Base-by-base conservation (phyloP, 2,329 filamentous ascomycete species). In the Fusarium pseudoanthophilum region DNA sequence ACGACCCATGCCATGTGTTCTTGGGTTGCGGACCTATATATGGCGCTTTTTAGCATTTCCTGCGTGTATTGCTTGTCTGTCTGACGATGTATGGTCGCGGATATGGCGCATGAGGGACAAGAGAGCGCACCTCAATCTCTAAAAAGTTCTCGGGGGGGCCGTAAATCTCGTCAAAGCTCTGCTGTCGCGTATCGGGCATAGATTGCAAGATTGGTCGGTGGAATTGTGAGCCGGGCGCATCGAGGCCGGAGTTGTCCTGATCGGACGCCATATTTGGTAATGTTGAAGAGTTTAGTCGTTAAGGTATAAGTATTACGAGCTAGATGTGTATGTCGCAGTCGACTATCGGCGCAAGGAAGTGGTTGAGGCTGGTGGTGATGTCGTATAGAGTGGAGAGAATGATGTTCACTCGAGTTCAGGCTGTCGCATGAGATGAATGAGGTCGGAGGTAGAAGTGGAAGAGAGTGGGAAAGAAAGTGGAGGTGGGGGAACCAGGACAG, bases 111-210 rank as follows among this genome's bases (percentile, higher is more conserved):
- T 40, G 26, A 40, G 39, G 37, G 18, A n/a, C 15, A 34, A 62
- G 42, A 51, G 49, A 43, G 62, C 78, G 72, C 65, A 96, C 95
- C 88, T 99, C 96, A 74, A 99, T 97, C 87, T 99, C 96, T 61
- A 99, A 90, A 82, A 98, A 98, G 87, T 99, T 99, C 88, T 99
- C 96, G 11, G 96, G 96, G 53, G 95, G 94, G 20, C 95, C 96
- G 84, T 99, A 99, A 82, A 98, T 97, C 88, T 99, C 96, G 85
- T 99, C 96, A 81, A 98, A 98, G 80, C 93, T 96, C 87, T 99
- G 96, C 84, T 93, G 91, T 79, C 95, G 93, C 76, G 93, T 90
- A 80, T 92, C 90, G 53, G 90, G 90, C 85, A 92, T 89, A 72
- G 89, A 88, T 83, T 91, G 89, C 86, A 92, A 87, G 79, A 88